Evolutionary conservation across 768 basidiomycete genomes (phyloP), one percentile per base, ranked within the genome.

Genomic region (Mycena belliarum): DNA sequence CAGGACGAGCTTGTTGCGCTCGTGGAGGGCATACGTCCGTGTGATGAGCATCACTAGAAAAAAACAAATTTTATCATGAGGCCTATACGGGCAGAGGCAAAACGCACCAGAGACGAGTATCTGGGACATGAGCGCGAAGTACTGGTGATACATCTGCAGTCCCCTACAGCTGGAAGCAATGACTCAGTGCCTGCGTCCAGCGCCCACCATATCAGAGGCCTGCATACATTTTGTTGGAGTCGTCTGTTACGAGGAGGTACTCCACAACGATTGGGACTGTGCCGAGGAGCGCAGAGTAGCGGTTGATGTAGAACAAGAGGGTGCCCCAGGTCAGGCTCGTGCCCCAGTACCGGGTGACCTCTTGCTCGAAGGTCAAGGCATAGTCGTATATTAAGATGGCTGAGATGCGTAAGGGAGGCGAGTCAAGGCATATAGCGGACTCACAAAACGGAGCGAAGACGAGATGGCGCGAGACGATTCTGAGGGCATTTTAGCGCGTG

Each of bases 351-450:
- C 68, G 55, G 42, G 64, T 59, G 16, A 75, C 56, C 49, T 77
- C 76, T 25, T 38, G 42, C 2, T 54, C 41, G 7, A 76, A 44
- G 1, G 76, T 77, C 46, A 74, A 65, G 11, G 66, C 15, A 40
- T 71, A 73, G 56, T 76, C 76, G 28, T 74, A 75, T 24, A 68
- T 63, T 21, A 76, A 60, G 9, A 75, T 47, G n/a, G 43, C 74
- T 72, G 18, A 4, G 3, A 28, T 6, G 0, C 15, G 11, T 16
- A 16, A 44, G 18, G 26, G 15, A 42, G 25, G 42, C 16, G 14
- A 10, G 7, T 4, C 10, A 26, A n/a, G 20, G 3, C 2, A 4
- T 6, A n/a, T 10, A 15, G 18, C n/a, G 10, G 4, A 46, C 52
- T 26, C 52, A 53, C 52, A 26, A 18, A 40, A 44, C 3, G 49